Evolutionary conservation across 2,329 filamentous ascomycete species (phyloP), one percentile per base, ranked within the genome.

Genomic region (Clonostachys rhizophaga): DNA sequence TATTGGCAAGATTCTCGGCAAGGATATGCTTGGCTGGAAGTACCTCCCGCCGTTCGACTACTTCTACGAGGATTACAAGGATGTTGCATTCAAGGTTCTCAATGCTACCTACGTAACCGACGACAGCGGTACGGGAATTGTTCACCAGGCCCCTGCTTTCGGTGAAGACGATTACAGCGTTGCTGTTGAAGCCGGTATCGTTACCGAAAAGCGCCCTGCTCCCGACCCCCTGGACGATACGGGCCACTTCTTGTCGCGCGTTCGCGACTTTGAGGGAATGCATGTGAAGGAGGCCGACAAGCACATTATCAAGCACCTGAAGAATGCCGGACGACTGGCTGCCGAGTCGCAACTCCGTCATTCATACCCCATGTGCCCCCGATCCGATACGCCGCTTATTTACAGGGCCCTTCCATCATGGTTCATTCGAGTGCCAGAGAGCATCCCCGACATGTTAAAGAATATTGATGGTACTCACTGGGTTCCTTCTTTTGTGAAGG

Each of bases 111-210:
- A 96, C 60, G 91, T 96, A 49, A 94, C 89, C 24, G 83, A 87
- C 33, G 91, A 94, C 50, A 91, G 89, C 59, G 92, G 92, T 83
- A 89, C 90, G 34, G 92, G 92, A 60, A 87, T 97, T 52, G 92
- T 97, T 41, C 92, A 97, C 67, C 91, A 96, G 67, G 81, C 92
- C 5, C 92, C 92, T 3, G 90, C 91, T 1, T 96, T 92, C 61
- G 92, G 92, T 79, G 89, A 96, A 69, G 92, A 96, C 54, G 92
- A 97, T 84, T 96, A 95, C 74, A 86, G 85, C 54, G 83, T 94
- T 49, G 89, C 87, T 9, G 66, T 91, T 50, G 83, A 86, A 48
- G 75, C 82, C 42, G 91, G 90, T 40, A 79, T 95, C 56, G 86
- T 96, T 60, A 86, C 69, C 52, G 86, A 91, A 54, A 79, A 81